Conservation (phyloP, 2,329 filamentous ascomycete species). For the Epichloe festucae region DNA sequence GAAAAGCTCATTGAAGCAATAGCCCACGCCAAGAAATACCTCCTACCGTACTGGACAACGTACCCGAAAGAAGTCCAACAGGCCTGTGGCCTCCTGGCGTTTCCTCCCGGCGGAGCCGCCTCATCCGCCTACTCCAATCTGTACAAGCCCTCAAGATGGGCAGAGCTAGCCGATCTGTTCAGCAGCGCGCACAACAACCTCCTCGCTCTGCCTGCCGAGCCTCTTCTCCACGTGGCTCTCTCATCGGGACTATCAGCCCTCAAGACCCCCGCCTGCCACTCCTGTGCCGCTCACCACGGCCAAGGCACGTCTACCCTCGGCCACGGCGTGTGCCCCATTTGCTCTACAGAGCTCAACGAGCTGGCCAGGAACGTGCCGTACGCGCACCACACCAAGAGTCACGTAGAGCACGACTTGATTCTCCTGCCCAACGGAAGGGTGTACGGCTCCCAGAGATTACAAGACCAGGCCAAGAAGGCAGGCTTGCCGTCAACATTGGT, state of each 20-base stretch:
- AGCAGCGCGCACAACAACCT: constrained; percentile 76
- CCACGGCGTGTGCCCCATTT: constrained; percentile 83
- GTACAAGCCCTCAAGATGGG: constrained; percentile 64
- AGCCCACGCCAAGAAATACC: constrained; percentile 67
- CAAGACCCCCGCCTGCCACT: constrained; percentile 90
- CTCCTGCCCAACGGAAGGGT: constrained; percentile 79
- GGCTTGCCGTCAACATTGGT: constrained; percentile 54
- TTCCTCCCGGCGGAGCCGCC: constrained; percentile 39
- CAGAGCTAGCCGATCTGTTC: constrained; percentile 65
- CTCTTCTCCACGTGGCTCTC: constrained; percentile 80
- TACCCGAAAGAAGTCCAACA: constrained; percentile 57
- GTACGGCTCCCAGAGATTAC: constrained; percentile 63
- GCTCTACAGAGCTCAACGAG: constrained; percentile 87
- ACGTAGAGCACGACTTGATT: constrained; percentile 76
- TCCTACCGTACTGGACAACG: constrained; percentile 55
- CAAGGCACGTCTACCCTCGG: constrained; percentile 34
- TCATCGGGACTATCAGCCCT: constrained; percentile 85
- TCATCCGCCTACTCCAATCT: constrained; percentile 37
- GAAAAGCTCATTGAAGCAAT: constrained; percentile 64
- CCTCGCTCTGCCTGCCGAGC: constrained; percentile 66
- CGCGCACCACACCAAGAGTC: constrained; percentile 87
- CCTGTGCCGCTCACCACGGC: constrained; percentile 34
- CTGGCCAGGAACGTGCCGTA: constrained; percentile 83
- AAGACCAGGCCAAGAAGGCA: constrained; percentile 67
- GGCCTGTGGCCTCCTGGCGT: constrained; percentile 71